Conservation (phyloP, 2,329 filamentous ascomycete species). For the Aotearoamyces nothofagi region DNA sequence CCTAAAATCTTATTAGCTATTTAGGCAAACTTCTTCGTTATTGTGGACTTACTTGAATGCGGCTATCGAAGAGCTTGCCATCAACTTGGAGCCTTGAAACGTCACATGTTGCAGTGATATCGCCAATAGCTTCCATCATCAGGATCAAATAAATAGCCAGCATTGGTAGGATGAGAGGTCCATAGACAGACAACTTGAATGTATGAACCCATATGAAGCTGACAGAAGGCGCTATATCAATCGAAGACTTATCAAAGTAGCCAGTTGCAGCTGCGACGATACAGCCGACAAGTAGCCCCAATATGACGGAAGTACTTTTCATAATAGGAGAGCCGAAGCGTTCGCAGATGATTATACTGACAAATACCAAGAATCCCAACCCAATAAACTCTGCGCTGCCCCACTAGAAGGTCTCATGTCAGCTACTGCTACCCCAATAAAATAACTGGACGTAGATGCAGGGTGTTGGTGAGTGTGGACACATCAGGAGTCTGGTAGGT, state of each 20-base stretch:
- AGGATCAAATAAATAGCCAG: slow-evolving; percentile 57
- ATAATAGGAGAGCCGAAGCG: slow-evolving; percentile 72
- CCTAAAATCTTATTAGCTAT: no score
- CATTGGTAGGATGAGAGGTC: slow-evolving; percentile 57
- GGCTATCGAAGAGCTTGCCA: slow-evolving; percentile 55
- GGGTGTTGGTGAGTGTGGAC: no score
- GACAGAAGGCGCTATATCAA: slow-evolving; percentile 53
- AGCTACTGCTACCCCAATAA: no score
- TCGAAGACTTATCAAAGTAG: slow-evolving; percentile 62
- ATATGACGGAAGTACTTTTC: slow-evolving; percentile 64
- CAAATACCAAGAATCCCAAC: slow-evolving; percentile 66
- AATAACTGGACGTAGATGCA: no score
- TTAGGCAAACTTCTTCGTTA: no score
- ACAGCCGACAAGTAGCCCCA: slow-evolving; percentile 61
- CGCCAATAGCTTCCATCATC: slow-evolving; percentile 66
- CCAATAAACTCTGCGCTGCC: slow-evolving; percentile 66
- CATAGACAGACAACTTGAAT: slow-evolving; percentile 57
- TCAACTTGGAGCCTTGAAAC: slow-evolving; percentile 63
- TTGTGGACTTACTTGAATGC: no score
- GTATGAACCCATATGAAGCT: slow-evolving; percentile 72
- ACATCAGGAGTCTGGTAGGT: no score
- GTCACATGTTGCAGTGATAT: slow-evolving; percentile 70
- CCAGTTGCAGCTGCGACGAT: slow-evolving; percentile 65
- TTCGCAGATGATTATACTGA: slow-evolving; percentile 68
- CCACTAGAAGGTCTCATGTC: no score